Conservation (phyloP, 2,329 filamentous ascomycete species). For the Microsporum audouinii region DNA sequence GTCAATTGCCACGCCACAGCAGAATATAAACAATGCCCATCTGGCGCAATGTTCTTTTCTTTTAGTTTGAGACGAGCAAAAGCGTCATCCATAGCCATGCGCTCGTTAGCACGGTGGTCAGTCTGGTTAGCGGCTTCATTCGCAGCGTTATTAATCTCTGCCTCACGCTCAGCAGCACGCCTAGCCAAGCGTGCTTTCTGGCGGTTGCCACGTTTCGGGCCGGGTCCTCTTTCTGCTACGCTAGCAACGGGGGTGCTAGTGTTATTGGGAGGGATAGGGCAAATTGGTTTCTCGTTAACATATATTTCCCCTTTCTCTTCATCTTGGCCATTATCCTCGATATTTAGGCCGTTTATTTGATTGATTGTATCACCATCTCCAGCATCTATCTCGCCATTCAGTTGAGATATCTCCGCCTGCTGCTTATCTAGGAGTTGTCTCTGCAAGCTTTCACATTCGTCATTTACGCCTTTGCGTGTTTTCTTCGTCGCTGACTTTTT, state of each 20-base stretch:
- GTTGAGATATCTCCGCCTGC: conserved; percentile 37
- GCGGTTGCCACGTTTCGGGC: conserved; percentile 66
- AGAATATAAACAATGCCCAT: conserved; percentile 91
- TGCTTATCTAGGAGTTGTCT: conserved; percentile 46
- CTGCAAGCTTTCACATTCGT: conserved; percentile 51
- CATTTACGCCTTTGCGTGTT: conserved; percentile 56
- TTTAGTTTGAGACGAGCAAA: conserved; percentile 54
- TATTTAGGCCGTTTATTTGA: conserved; percentile 17
- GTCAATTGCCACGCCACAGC: conserved; percentile 76
- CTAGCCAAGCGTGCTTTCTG: conserved; percentile 85
- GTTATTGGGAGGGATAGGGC: conserved; percentile 6
- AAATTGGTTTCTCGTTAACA: background rate
- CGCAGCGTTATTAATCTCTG: conserved; percentile 54
- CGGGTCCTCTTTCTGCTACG: background rate
- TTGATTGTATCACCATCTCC: conserved; percentile 19
- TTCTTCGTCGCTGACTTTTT: conserved; percentile 93
- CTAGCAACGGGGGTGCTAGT: background rate
- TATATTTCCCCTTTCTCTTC: conserved; percentile 2
- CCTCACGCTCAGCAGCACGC: conserved; percentile 73
- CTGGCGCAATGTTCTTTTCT: conserved; percentile 71
- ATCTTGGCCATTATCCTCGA: conserved; percentile 16
- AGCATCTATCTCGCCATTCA: conserved; percentile 28
- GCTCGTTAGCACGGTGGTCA: conserved; percentile 60
- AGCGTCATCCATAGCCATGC: conserved; percentile 55
- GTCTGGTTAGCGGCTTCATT: conserved; percentile 64